Evolutionary conservation across 2,329 filamentous ascomycete species (phyloP).

Genomic region (Talaromyces sp.): DNA sequence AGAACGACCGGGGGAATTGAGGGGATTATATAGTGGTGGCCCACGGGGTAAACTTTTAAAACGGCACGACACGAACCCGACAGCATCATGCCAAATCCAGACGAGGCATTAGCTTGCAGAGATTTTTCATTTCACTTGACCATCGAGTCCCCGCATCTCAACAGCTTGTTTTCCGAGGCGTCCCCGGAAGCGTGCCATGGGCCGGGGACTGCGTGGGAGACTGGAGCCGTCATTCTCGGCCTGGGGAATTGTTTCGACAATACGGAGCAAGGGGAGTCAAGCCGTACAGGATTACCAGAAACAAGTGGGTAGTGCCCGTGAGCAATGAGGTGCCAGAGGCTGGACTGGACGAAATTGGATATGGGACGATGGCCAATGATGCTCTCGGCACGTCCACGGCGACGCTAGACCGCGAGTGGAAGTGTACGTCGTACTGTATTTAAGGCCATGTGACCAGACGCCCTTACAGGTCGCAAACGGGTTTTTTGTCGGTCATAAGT

Average conservation of each 20-base stretch:
- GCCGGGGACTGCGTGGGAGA: slow-evolving; percentile 1
- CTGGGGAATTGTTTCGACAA: slow-evolving; percentile 7
- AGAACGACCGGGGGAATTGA: neutral
- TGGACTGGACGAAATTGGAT: slow-evolving; percentile 2
- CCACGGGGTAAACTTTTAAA: neutral
- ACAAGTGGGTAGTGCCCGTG: neutral
- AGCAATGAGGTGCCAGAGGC: neutral
- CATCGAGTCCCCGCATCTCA: slow-evolving; percentile 9
- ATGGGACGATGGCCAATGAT: slow-evolving; percentile 1
- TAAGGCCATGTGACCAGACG: neutral
- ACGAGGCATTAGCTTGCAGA: neutral
- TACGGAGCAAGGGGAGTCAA: neutral
- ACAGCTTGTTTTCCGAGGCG: neutral
- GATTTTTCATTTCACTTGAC: slow-evolving; percentile 6
- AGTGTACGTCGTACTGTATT: neutral
- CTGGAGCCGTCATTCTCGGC: slow-evolving; percentile 10
- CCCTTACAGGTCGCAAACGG: neutral
- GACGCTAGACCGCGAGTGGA: slow-evolving; percentile 1
- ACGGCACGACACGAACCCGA: neutral
- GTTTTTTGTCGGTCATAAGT: neutral
- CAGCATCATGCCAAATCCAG: neutral
- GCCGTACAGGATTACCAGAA: neutral
- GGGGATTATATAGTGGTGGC: slow-evolving; percentile 11
- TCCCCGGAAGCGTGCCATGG: slow-evolving; percentile 16
- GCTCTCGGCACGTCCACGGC: slow-evolving; percentile 3